phyloP scores from a whole-genome alignment of 768 basidiomycete species.

The Xerocomellus chrysenteron region DNA sequence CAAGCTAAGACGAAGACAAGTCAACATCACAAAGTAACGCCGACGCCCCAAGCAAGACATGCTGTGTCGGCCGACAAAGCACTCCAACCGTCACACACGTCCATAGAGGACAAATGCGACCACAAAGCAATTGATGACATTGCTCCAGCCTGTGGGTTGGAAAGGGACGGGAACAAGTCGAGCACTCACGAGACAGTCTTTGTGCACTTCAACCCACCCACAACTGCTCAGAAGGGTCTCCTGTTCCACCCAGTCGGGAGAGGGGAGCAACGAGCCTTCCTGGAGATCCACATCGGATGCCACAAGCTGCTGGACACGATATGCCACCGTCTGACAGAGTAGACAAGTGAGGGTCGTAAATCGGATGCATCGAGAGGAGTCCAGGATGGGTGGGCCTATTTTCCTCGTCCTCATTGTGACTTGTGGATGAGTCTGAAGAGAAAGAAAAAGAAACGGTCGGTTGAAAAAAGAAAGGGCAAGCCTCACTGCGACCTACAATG shows the following conservation, averaged over 20 bases:
- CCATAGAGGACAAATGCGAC: not conserved
- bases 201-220: slow-evolving; percentile 75
- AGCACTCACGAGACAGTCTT: slow-evolving; percentile 62
- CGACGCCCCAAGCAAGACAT: slow-evolving; percentile 1
- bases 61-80: slow-evolving; percentile 9
- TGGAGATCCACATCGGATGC: slow-evolving; percentile 55
- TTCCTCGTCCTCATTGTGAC: slow-evolving; percentile 65
- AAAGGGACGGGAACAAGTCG: not conserved
- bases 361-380: slow-evolving; percentile 52
- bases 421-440: slow-evolving; percentile 61
- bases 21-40: slow-evolving; percentile 11
- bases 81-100: not conserved
- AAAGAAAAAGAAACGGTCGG: slow-evolving; percentile 8
- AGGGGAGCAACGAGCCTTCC: slow-evolving; percentile 66
- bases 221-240: slow-evolving; percentile 63
- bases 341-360: slow-evolving; percentile 69
- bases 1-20: slow-evolving; percentile 22
- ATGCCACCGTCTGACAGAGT: slow-evolving; percentile 59
- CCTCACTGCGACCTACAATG: slow-evolving; percentile 48
- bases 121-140: not conserved
- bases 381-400: slow-evolving; percentile 42
- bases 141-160: not conserved
- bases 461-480: not conserved
- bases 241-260: slow-evolving; percentile 74
- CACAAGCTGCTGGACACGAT: slow-evolving; percentile 66